Evolutionary conservation across 2,329 filamentous ascomycete species (phyloP).

Genomic region (Hymenoscyphus scutula): DNA sequence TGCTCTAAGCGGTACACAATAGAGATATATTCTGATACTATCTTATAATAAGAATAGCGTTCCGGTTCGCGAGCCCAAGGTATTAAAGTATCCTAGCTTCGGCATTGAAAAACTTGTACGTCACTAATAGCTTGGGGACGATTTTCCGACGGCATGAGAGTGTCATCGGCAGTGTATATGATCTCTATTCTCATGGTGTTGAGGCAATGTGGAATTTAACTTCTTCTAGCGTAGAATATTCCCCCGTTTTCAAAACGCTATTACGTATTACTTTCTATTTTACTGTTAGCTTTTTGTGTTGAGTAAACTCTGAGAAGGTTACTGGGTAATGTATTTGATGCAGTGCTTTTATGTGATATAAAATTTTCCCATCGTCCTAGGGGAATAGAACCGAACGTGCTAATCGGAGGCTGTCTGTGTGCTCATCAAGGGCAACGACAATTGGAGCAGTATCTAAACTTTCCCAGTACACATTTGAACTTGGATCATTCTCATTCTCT

Average conservation of each 20-base stretch:
- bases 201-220: background rate
- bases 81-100: background rate
- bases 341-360: conserved; percentile 4
- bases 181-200: background rate
- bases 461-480: background rate
- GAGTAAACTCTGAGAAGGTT: background rate
- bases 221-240: background rate
- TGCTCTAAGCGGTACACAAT: background rate
- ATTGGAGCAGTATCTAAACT: background rate
- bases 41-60: background rate
- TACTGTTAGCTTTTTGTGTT: background rate
- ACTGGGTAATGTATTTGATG: background rate
- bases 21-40: background rate
- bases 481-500: background rate
- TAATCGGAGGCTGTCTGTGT: background rate
- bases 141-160: background rate
- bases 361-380: background rate
- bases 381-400: background rate
- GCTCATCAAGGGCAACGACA: background rate
- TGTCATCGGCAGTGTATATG: conserved; percentile 1
- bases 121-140: background rate
- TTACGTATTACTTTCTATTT: background rate
- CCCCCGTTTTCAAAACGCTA: background rate
- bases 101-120: background rate
- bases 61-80: background rate